A percentile compares a stretch with the other conserved stretches of the same genome.
Conservation (phyloP, 805 yeast species). For the Candida cerambycidarum region DNA sequence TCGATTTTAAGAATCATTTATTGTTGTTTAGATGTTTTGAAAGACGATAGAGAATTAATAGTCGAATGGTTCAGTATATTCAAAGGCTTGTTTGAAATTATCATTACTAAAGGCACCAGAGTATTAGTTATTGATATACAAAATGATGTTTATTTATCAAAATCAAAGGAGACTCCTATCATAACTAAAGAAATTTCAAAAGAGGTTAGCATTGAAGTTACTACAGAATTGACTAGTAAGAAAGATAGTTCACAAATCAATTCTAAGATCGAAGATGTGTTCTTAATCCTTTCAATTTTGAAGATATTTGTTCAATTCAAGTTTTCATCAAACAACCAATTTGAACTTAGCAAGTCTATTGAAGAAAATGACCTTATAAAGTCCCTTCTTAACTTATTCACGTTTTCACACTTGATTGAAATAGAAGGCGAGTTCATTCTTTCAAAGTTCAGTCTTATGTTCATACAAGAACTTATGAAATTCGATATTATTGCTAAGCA, state of each 20-base stretch:
- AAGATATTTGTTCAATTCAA: constrained; percentile 54
- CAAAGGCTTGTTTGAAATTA: constrained; percentile 56
- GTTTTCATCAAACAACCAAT: constrained; percentile 47
- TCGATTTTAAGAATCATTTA: constrained; percentile 61
- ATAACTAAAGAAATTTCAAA: constrained; percentile 1
- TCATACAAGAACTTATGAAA: constrained; percentile 65
- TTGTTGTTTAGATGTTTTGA: constrained; percentile 46
- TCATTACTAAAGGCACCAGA: constrained; percentile 66
- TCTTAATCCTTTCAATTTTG: constrained; percentile 62
- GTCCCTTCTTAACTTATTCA: constrained; percentile 61
- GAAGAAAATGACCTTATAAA: constrained; percentile 60
- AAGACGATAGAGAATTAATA: constrained; percentile 39
- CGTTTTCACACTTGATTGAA: constrained; percentile 62
- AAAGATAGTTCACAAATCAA: too few relatives aligned
- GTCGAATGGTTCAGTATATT: constrained; percentile 52
- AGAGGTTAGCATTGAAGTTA: too few relatives aligned
- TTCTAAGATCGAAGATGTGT: constrained; percentile 62
- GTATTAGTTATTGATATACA: constrained; percentile 59
- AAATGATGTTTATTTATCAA: constrained; percentile 48
- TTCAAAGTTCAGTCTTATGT: constrained; percentile 70
- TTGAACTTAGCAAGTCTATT: constrained; percentile 52
- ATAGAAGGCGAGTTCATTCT: constrained; percentile 64
- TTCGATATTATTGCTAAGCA: constrained; percentile 64
- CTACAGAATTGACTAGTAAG: too few relatives aligned
- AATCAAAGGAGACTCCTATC: too few relatives aligned